Evolutionary conservation across 805 yeast genomes (phyloP), one percentile per base, ranked within the genome.

Genomic region (Yarrowia bubula): DNA sequence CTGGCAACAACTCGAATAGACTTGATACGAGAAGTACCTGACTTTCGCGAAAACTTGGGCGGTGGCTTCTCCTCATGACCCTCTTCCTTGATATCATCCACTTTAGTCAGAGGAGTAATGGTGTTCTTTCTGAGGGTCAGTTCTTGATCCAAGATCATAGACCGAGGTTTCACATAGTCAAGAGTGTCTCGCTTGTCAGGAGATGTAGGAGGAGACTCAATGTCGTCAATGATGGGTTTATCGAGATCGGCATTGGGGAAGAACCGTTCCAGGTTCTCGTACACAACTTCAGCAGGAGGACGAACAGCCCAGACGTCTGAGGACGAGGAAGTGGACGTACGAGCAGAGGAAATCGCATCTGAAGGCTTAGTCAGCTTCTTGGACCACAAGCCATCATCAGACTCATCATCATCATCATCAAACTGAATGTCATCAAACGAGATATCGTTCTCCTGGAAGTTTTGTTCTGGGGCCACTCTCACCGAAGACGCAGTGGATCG

Each of bases 231-330:
- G 38, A 95, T 90, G 2, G 98, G 96, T 70, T 88, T 89, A 73
- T 95, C 99, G 67, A 95, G 81, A 75, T 93, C 93, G 0, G 98
- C 86, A 70, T 89, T 83, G 0, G 99, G 99, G 80, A 95, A 95
- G 74, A 89, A 95, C 71, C 84, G 84, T 70, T 95, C 99, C 68
- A 95, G 82, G 71, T 95, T 92, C 65, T 91, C 90, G 73, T 92
- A 95, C 35, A 95, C 88, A 46, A 90, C 96, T 72, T 93, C 98
- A 0, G 96, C 88, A 0, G 98, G 92, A 1, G 99, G 99, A 73
- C 99, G 85, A 14, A 95, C 87, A 8, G 88, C 86, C 90, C 87
- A 84, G 22, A 66, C 62, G 50, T 68, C 69, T 17, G 61, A 55
- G 8, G 61, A 55, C 11, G 61, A 55, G 4, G 61, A 55, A 8